Conservation (phyloP, 108 stramenopile species). For the Epithemia pelagica region DNA sequence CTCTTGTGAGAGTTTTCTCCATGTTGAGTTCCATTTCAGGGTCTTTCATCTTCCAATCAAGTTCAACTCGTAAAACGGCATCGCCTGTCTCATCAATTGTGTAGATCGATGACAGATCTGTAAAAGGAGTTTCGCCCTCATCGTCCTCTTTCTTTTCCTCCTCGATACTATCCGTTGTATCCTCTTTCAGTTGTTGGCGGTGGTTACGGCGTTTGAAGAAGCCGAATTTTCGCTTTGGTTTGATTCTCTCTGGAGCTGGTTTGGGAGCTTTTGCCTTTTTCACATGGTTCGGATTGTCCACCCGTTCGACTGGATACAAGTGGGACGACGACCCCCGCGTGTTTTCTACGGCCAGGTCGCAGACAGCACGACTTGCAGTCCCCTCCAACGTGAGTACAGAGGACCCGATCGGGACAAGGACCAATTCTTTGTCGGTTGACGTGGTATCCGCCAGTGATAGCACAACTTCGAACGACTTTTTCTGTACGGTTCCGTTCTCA, state of each 20-base stretch:
- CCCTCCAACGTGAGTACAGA: background rate
- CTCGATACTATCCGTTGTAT: background rate
- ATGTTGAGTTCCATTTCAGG: background rate
- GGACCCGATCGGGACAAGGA: background rate
- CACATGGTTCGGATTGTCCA: background rate
- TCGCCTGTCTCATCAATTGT: background rate
- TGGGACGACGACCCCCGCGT: background rate
- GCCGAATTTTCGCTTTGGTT: background rate
- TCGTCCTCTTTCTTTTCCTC: background rate
- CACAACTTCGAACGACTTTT: background rate
- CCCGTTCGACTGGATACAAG: background rate
- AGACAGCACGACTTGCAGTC: background rate
- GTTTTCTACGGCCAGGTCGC: background rate
- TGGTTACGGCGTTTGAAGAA: background rate
- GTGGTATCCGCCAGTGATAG: background rate
- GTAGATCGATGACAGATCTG: background rate
- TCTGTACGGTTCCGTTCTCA: background rate
- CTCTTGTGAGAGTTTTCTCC: background rate
- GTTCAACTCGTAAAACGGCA: background rate
- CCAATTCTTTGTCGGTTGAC: background rate
- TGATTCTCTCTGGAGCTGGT: background rate
- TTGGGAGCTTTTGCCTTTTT: background rate
- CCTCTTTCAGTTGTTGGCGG: background rate
- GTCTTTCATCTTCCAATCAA: background rate
- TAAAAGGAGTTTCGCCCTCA: background rate